Base-by-base conservation (phyloP, 768 basidiomycete genomes). In the Russula ochroleuca region DNA sequence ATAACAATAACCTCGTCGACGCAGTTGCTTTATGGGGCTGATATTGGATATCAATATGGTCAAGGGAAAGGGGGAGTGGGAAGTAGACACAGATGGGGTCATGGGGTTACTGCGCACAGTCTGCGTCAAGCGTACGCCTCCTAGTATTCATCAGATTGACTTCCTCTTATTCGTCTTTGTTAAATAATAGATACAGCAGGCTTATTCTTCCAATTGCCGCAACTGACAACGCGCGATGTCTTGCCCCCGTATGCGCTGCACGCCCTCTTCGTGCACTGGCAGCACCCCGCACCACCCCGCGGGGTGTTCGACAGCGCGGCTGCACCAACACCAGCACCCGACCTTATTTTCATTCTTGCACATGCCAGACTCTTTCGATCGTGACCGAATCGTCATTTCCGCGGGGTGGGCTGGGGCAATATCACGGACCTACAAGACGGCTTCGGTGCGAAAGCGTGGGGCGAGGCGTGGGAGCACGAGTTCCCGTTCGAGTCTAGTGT, bases 21-120 rank as follows among this genome's bases (percentile, higher is more conserved):
- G 77, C 78, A 1, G 92, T 92, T 43, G 78, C 87, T 1, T 83
- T 89, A 92, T 92, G 85, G 89, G 91, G 28, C 28, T 28, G 28
- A 28, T 28, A 28, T 28, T 5, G 5, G 28, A 28, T 28, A 28
- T 28, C 28, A 28, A 28, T 17, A 90, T 92, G 88, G 87, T 93
- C 3, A 93, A 92, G 74, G 91, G 91, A 5, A 93, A 93, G 73
- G 92, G 92, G 1, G 90, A 92, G 70, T 93, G 91, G 91, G 96
- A 98, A 74, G 96, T 98, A 74, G 80, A 88, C 69, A 94, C 94
- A 47, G 96, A 99, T 71, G 89, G 90, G 47, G 79, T 98, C 5
- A 95, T 97, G 87, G 95, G 98, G 71, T 85, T 92, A n/a, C 80
- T 98, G 57, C 83, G 96, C 40, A 92, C 93, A 0, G 84, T 98